phyloP scores from a whole-genome alignment of 768 basidiomycete species.

The Termitomyces sp. region DNA sequence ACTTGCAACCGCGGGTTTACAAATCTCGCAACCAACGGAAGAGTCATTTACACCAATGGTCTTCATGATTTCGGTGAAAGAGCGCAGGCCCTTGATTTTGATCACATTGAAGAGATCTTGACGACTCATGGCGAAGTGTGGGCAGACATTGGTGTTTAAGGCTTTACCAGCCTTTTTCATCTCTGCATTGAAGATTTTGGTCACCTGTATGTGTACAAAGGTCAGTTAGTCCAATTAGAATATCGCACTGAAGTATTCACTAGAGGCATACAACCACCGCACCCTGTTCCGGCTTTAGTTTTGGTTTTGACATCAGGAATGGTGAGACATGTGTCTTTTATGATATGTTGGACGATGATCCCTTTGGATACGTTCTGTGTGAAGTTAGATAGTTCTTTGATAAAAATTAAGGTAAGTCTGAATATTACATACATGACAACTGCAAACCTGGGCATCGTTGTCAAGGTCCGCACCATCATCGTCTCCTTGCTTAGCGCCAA shows the following conservation, averaged over 20 bases:
- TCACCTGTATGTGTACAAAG: constrained; percentile 6
- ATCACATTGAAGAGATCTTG: constrained; percentile 66
- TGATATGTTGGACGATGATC: constrained; percentile 46
- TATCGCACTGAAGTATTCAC: constrained; percentile 19
- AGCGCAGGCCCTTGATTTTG: constrained; percentile 57
- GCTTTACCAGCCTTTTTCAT: constrained; percentile 65
- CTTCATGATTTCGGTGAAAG: constrained; percentile 52
- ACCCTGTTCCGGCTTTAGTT: constrained; percentile 72
- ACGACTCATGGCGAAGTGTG: constrained; percentile 62
- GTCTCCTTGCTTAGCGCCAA: constrained; percentile 50
- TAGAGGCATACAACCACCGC: constrained; percentile 71
- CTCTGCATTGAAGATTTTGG: constrained; percentile 45
- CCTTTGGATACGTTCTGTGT: constrained; percentile 58
- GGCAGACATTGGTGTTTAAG: constrained; percentile 57
- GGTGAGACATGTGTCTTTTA: constrained; percentile 39
- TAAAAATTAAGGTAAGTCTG: no score
- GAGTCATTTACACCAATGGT: constrained; percentile 42
- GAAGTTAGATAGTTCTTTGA: not conserved
- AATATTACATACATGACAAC: constrained; percentile 40
- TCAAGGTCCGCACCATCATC: constrained; percentile 65
- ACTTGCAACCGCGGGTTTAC: constrained; percentile 65
- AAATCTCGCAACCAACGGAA: constrained; percentile 67
- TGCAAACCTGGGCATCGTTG: constrained; percentile 70
- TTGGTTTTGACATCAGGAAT: constrained; percentile 56
- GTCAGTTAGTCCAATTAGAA: no score